Base-by-base conservation (phyloP, 495 filamentous ascomycete genomes). In the Penicillium parvum region DNA sequence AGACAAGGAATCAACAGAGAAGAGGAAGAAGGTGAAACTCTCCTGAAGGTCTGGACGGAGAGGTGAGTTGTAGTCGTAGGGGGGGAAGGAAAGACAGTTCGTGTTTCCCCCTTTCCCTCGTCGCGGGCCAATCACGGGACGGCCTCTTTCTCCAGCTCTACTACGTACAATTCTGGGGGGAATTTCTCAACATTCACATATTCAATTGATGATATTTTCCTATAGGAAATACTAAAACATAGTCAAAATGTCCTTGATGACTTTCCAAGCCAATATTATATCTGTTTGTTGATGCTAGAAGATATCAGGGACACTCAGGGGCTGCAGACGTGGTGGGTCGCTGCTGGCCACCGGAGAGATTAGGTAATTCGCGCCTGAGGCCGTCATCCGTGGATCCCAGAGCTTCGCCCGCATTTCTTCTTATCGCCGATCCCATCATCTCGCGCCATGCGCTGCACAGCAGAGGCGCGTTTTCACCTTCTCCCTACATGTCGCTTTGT, bases 91-190 rank as follows among this genome's bases (percentile, higher is more conserved):
- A 55, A 57, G 55, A 55, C 51, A 57, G 57, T 57, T 54, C 47
- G 47, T 58, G 50, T 60, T 55, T 55, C 57, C 57, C 57, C 54
- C 54, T 60, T 60, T 60, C 57, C 57, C 51, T 53, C 32, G 30
- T 30, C 30, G 37, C 41, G 22, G 48, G 43, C 57, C 57, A 61
- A 61, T 61, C 57, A 61, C 54, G 44, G 54, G 45, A 45, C 49
- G 22, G 22, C 32, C 12, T 44, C 33, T 42, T 39, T 47, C 47
- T 52, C 45, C 51, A 50, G 39, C 37, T 33, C 40, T 52, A 28
- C 27, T 33, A 7, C 30, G n/a, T n/a, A n/a, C n/a, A n/a, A n/a
- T n/a, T n/a, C 28, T 15, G 16, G 28, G 16, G n/a, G 12, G n/a
- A 15, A 15, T 30, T 12, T 10, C 12, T 15, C 28, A 15, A n/a